Base-by-base conservation (phyloP, 1,139 yeast species). In the Sugiyamaella japonica region DNA sequence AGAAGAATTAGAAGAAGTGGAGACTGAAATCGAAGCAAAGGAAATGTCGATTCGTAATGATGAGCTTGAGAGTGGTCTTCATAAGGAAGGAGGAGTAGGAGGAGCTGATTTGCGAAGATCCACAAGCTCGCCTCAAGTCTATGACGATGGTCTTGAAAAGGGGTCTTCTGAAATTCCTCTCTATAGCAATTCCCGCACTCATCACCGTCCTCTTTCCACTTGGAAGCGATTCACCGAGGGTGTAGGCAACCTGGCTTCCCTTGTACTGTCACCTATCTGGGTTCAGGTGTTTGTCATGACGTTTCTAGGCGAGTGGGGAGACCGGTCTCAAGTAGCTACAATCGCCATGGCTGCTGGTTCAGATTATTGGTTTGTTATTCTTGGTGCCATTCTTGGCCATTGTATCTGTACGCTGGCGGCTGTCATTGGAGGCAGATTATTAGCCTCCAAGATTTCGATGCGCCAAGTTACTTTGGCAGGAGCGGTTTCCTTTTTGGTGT, bases 341-440 rank as follows among this genome's bases (percentile, higher is more conserved):
- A 90, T 93, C 66, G 99, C 99, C 52, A 87, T 93, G 95, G 98
- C 98, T 48, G 97, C 99, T 1, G 97, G 97, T 39, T 85, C 90
- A 38, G 89, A 90, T 70, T 93, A 89, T 74, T 85, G 95, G 93
- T 79, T 79, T 66, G 96, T 91, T 48, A 89, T 93, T 47, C 63
- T 85, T 45, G 99, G 99, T 56, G 96, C 96, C 20, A 83, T 90
- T 43, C 70, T 86, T 46, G 99, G 99, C 28, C 99, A 93, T 71
- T 84, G 86, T 9, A 56, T 87, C n/a, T 93, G 99, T 73, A 89
- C 98, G 0, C 82, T 82, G 46, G 82, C 90, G 57, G 99, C 99
- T n/a, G 96, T 95, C 53, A 58, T 89, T 57, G 98, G 98, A 45
- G 99, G 99, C 34, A 86, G 86, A 72, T 77, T 89, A 57, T 77